Conservation (phyloP, 2,329 filamentous ascomycete species). For the Cyclaneusma minus region DNA sequence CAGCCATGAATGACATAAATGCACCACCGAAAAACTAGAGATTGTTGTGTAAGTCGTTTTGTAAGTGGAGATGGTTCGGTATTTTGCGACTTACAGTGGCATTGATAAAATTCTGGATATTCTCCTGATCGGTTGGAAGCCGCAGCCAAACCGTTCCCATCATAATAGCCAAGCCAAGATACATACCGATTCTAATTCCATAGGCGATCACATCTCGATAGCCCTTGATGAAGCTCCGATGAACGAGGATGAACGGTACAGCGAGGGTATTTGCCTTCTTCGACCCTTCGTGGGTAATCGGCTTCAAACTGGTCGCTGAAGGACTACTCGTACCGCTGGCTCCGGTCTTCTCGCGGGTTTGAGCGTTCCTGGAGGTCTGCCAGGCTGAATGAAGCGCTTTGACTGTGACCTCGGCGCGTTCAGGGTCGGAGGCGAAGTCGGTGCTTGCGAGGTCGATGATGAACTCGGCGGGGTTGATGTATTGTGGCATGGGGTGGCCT, state of each 20-base stretch:
- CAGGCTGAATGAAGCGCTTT: slow-evolving; percentile 38
- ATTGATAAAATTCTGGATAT: slow-evolving; percentile 71
- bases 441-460: slow-evolving; percentile 65
- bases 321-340: slow-evolving; percentile 10
- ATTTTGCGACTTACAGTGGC: slow-evolving; percentile 41
- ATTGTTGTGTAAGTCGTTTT: slow-evolving; percentile 1
- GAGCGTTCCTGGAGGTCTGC: slow-evolving; percentile 31
- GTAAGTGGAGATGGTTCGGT: not conserved
- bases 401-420: slow-evolving; percentile 30
- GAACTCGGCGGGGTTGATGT: slow-evolving; percentile 69
- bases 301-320: slow-evolving; percentile 15
- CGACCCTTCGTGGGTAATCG: slow-evolving; percentile 8
- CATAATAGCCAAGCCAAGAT: slow-evolving; percentile 63
- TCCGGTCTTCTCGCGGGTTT: slow-evolving; percentile 15
- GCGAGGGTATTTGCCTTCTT: slow-evolving; percentile 8
- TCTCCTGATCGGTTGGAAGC: slow-evolving; percentile 48
- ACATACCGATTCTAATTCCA: slow-evolving; percentile 71
- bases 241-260: slow-evolving; percentile 50
- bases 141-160: slow-evolving; percentile 82
- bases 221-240: slow-evolving; percentile 69
- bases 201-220: slow-evolving; percentile 77
- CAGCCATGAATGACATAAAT: slow-evolving; percentile 69
- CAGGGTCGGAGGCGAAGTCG: slow-evolving; percentile 46
- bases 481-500: slow-evolving; percentile 46
- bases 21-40: slow-evolving; percentile 49